These are phyloP conservation scores for Pichia sp. DNA, from an alignment of 1,139 yeast species.

Conservation along the genomic window DNA sequence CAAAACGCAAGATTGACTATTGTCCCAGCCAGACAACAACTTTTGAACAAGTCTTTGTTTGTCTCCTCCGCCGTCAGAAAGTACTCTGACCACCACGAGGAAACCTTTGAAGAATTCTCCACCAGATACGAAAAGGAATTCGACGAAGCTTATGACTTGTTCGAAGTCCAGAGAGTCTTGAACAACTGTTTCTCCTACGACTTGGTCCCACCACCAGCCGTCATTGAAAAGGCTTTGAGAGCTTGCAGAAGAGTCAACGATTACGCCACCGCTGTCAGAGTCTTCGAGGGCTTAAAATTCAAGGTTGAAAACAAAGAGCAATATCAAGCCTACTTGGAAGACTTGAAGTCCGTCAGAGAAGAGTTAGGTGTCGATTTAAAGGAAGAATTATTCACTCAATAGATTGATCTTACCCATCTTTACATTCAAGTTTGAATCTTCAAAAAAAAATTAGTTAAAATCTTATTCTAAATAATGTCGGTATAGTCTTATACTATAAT, in stretches of 20 bases:
- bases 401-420: background rate
- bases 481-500: background rate
- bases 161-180: constrained; percentile 91
- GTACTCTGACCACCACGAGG: constrained; percentile 80
- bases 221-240: constrained; percentile 90
- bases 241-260: constrained; percentile 99
- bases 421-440: background rate
- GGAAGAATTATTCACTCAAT: constrained; percentile 67
- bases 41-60: constrained; percentile 23
- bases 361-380: constrained; percentile 92
- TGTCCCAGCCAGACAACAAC: constrained; percentile 32
- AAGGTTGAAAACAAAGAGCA: constrained; percentile 93
- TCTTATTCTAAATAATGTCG: background rate
- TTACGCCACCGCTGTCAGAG: constrained; percentile 97
- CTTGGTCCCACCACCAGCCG: constrained; percentile 96
- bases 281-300: constrained; percentile 90
- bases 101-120: constrained; percentile 93
- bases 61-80: constrained; percentile 41
- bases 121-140: constrained; percentile 93
- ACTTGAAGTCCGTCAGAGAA: constrained; percentile 84
- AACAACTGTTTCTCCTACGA: constrained; percentile 98
- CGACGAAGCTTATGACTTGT: constrained; percentile 95
- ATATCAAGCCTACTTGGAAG: constrained; percentile 93
- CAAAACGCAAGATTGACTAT: constrained; percentile 32
- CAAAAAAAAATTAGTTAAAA: background rate